phyloP scores from a whole-genome alignment of 257 asterid genomes.

The Lavandula angustifolia region DNA sequence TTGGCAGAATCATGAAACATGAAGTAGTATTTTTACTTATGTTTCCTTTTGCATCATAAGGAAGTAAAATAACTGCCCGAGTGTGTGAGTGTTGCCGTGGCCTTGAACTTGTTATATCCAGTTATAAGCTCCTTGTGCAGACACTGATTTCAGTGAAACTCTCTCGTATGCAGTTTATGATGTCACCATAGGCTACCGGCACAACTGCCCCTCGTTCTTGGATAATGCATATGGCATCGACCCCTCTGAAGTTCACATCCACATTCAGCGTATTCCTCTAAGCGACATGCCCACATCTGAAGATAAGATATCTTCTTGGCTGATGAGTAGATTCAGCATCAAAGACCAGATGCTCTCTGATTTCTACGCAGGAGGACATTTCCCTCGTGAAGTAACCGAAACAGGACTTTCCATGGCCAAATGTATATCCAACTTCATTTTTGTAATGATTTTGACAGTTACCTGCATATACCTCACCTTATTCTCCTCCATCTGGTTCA shows the following conservation, averaged over 20 bases:
- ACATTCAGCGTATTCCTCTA: conserved; percentile 54
- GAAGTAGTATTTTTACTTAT: neutral
- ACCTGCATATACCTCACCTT: conserved; percentile 59
- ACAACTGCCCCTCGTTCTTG: conserved; percentile 72
- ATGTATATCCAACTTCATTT: conserved; percentile 51
- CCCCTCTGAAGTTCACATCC: conserved; percentile 90
- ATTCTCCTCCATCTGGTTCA: conserved; percentile 75
- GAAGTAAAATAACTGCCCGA: neutral
- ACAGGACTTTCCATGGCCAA: conserved; percentile 52
- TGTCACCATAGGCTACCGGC: conserved; percentile 76
- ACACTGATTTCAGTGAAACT: neutral
- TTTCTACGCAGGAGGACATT: conserved; percentile 61
- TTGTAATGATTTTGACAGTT: conserved; percentile 57
- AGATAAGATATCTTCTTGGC: conserved; percentile 58
- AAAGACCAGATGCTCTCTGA: conserved; percentile 71
- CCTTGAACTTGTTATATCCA: no score
- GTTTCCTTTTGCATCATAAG: neutral
- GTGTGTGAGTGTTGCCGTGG: neutral
- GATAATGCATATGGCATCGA: conserved; percentile 83
- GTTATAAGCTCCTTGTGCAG: neutral
- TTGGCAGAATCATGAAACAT: neutral
- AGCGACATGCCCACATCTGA: conserved; percentile 62
- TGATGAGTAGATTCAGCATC: conserved; percentile 59
- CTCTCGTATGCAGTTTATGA: conserved; percentile 68
- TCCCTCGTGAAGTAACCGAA: conserved; percentile 67